A percentile compares a stretch with the other conserved stretches of the same genome.
These are phyloP conservation scores for Fusarium decemcellulare DNA, from an alignment of 2,329 filamentous ascomycete species.

Conservation along the genomic window DNA sequence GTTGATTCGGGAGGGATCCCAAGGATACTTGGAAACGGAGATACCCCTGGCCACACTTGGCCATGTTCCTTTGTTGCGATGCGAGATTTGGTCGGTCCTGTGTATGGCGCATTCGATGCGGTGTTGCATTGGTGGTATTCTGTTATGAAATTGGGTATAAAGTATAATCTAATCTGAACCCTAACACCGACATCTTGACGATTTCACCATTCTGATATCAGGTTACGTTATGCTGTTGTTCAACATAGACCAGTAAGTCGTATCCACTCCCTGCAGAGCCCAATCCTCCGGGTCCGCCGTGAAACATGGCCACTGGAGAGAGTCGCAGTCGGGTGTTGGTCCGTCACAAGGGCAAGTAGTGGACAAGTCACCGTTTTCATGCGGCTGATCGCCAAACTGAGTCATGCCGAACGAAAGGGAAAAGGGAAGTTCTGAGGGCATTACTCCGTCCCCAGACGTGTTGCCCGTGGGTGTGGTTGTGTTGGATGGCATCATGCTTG, in stretches of 20 bases:
- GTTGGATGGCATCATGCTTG: slow-evolving; percentile 30
- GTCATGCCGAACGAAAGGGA: slow-evolving; percentile 13
- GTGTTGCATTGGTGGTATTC: slow-evolving; percentile 23
- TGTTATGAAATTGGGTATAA: slow-evolving; percentile 32
- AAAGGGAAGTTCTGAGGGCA: slow-evolving; percentile 26
- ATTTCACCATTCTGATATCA: not conserved
- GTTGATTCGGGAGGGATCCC: slow-evolving; percentile 27
- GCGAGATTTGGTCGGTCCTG: slow-evolving; percentile 11
- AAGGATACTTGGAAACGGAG: slow-evolving; percentile 36
- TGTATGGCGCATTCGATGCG: slow-evolving; percentile 30
- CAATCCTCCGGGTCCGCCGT: slow-evolving; percentile 54
- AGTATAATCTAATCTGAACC: slow-evolving; percentile 31
- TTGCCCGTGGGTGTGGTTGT: slow-evolving; percentile 24
- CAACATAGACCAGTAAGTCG: slow-evolving; percentile 53
- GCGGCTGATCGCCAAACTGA: not conserved
- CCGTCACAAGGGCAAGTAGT: slow-evolving; percentile 18
- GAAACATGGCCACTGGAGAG: slow-evolving; percentile 43
- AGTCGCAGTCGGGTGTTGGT: slow-evolving; percentile 25
- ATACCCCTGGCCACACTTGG: slow-evolving; percentile 47
- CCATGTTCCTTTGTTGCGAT: slow-evolving; percentile 38
- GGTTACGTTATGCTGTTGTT: slow-evolving; percentile 41
- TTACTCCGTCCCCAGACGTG: slow-evolving; percentile 4
- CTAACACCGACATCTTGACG: slow-evolving; percentile 9
- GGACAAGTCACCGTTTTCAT: slow-evolving; percentile 14
- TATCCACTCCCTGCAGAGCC: slow-evolving; percentile 59